Base-by-base conservation (phyloP, 768 basidiomycete genomes). In the Termitomyces sp. region DNA sequence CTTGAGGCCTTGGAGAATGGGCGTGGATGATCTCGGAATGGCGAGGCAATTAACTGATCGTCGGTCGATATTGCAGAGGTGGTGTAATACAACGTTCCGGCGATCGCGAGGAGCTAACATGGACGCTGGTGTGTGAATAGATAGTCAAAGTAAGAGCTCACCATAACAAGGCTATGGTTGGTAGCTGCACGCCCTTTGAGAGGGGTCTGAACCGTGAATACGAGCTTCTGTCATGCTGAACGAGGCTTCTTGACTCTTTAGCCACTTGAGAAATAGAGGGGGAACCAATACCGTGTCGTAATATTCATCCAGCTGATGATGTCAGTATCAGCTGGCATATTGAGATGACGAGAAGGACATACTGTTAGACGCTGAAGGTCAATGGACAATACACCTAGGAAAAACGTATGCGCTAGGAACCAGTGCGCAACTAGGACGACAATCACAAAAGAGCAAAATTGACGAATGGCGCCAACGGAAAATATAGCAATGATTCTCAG, bases 371-470 rank as follows among this genome's bases (percentile, higher is more conserved):
- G 85, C 63, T 97, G 95, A 45, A 98, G 86, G 75, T 99, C 96
- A 63, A 99, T 97, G 0, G 93, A 94, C 25, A 99, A 75, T 27
- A 97, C 94, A 7, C 95, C 90, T 61, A 95, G 78, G 73, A 96
- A 98, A 74, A 98, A 96, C 0, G 94, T 97, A 66, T 97, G 92
- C 16, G 96, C 89, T 59, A 98, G 80, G 75, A 95, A 96, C 94
- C 94, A 98, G 69, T 98, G 95, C 16, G 94, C 95, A 31, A 98
- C 89, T 21, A 98, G 80, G 11, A 98, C 93, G 23, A 98, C 93
- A 43, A 94, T 87, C 0, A 94, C 93, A 68, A 98, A 98, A 3
- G 86, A 80, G 70, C 95, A 96, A 67, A 98, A 96, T 65, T 98
- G 93, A 38, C 90, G 84, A 35, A 95, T 91, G 1, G 92, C 89